Evolutionary conservation across 169 alveolate species (phyloP).

Genomic region (Plasmodium sp.): DNA sequence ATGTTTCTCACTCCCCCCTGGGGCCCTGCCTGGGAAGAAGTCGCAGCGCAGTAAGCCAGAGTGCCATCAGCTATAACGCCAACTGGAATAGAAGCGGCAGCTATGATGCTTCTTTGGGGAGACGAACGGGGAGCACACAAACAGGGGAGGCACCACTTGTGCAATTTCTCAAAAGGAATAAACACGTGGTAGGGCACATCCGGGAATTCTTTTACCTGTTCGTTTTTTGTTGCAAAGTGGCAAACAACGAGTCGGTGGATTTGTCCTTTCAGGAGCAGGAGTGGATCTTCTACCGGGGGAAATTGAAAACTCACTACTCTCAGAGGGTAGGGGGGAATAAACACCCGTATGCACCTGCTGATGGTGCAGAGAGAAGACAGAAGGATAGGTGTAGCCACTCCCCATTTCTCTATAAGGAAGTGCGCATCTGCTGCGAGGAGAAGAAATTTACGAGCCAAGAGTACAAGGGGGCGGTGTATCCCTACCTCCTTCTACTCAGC

Average conservation of each 20-base stretch:
- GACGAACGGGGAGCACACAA: not conserved
- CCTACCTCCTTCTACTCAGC: conserved; percentile 39
- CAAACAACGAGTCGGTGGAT: not conserved
- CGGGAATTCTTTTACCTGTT: conserved; percentile 55
- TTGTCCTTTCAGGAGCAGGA: conserved; percentile 30
- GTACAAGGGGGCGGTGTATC: conserved; percentile 20
- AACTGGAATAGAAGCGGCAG: not conserved
- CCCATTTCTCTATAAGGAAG: conserved; percentile 47
- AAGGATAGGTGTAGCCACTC: not conserved
- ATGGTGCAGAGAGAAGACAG: not conserved
- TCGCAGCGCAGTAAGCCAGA: not conserved
- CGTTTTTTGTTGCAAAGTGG: conserved; percentile 25
- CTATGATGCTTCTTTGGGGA: not conserved
- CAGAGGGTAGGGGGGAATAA: conserved; percentile 4
- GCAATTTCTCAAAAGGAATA: conserved; percentile 14
- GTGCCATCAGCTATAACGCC: not conserved
- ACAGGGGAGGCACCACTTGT: not conserved
- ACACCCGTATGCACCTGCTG: not conserved
- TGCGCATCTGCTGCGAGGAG: conserved; percentile 17
- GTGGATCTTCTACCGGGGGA: not conserved
- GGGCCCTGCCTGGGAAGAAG: not conserved
- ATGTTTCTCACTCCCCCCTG: not conserved
- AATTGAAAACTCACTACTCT: conserved; percentile 5
- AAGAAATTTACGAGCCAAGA: conserved; percentile 19
- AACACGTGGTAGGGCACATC: conserved; percentile 2